Evolutionary conservation across 164 flowering plant species (phyloP).

Genomic region (grape (Vitis vinifera)): DNA sequence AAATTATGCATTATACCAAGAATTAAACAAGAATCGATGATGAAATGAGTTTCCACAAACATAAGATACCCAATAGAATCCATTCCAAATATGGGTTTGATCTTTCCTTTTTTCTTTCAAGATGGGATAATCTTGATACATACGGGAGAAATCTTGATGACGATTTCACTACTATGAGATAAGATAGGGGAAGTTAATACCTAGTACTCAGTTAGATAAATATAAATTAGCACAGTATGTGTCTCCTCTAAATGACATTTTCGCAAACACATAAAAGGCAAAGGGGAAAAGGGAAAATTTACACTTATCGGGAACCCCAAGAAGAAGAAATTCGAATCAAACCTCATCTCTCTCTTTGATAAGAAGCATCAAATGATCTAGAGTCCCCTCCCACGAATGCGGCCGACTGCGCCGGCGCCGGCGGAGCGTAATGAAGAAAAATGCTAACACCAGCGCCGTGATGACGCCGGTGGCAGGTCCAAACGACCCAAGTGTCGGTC

Average conservation of each 20-base stretch:
- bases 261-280: slow-evolving; percentile 7
- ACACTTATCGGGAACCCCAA: too few relatives aligned
- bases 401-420: slow-evolving; percentile 12
- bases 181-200: too few relatives aligned
- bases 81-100: too few relatives aligned
- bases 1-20: too few relatives aligned
- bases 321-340: slow-evolving; percentile 4
- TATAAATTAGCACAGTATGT: neutral
- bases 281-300: neutral
- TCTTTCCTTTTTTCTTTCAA: too few relatives aligned
- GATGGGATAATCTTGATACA: too few relatives aligned
- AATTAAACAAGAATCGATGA: too few relatives aligned
- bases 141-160: too few relatives aligned
- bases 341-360: slow-evolving; percentile 47
- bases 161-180: too few relatives aligned
- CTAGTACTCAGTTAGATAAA: too few relatives aligned
- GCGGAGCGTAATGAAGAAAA: slow-evolving; percentile 12
- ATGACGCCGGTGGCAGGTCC: neutral
- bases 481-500: slow-evolving; percentile 5
- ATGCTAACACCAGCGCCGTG: slow-evolving; percentile 15
- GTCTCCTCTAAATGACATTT: slow-evolving; percentile 9
- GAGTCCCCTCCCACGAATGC: neutral
- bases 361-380: slow-evolving; percentile 12
- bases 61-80: too few relatives aligned
- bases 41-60: too few relatives aligned